Evolutionary conservation across 805 yeast species (phyloP).

Genomic region (Vanderwaltozyma yarrowii): DNA sequence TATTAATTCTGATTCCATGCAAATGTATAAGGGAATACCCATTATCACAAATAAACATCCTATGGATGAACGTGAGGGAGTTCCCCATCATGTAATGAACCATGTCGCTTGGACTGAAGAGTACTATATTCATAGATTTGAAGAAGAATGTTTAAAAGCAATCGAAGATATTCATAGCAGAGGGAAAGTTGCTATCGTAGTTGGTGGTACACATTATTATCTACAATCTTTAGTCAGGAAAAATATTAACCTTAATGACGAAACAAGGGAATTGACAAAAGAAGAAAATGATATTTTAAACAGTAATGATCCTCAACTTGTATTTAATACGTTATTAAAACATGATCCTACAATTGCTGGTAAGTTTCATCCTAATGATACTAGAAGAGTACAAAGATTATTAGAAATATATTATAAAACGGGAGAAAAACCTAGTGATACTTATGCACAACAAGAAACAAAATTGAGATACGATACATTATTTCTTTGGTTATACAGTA

Average conservation of each 20-base stretch:
- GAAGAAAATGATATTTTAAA: slow-evolving; percentile 39
- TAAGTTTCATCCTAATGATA: slow-evolving; percentile 89
- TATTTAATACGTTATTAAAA: slow-evolving; percentile 35
- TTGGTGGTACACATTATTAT: slow-evolving; percentile 96
- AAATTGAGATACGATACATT: slow-evolving; percentile 51
- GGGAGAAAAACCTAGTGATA: slow-evolving; percentile 56
- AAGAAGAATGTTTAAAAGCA: slow-evolving; percentile 51
- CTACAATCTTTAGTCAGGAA: slow-evolving; percentile 70
- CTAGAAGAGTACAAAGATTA: slow-evolving; percentile 67
- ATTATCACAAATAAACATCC: slow-evolving; percentile 93
- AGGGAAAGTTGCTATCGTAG: slow-evolving; percentile 74
- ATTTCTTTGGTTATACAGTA: slow-evolving; percentile 75
- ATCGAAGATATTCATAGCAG: slow-evolving; percentile 55
- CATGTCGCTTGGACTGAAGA: slow-evolving; percentile 75
- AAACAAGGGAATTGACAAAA: slow-evolving; percentile 13
- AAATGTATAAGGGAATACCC: slow-evolving; percentile 65
- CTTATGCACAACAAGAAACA: slow-evolving; percentile 56
- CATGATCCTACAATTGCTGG: slow-evolving; percentile 64
- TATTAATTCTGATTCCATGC: slow-evolving; percentile 96
- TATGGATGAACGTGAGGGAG: slow-evolving; percentile 54
- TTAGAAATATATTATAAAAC: slow-evolving; percentile 67
- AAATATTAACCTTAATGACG: slow-evolving; percentile 27
- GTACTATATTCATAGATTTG: slow-evolving; percentile 71
- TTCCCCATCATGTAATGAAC: slow-evolving; percentile 81
- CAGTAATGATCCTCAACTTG: slow-evolving; percentile 29